Evolutionary conservation across 139 green algal species (phyloP).

Genomic region (Micractinium conductrix): DNA sequence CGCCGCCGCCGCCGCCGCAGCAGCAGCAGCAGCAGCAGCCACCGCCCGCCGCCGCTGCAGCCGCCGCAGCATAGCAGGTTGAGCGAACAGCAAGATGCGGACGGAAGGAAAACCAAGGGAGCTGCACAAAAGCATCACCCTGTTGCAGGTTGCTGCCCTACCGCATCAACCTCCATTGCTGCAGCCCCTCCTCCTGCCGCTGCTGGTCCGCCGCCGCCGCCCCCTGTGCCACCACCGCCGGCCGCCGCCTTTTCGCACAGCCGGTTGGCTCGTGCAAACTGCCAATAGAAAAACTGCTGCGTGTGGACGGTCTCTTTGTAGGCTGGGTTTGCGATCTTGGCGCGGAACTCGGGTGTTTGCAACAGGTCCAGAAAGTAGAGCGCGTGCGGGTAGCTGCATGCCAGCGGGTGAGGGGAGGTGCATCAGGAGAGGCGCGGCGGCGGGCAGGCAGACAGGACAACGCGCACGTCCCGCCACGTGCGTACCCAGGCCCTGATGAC

Average conservation of each 20-base stretch:
- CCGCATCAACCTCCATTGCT: neutral
- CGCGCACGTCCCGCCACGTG: too few relatives aligned
- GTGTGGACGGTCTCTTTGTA: conserved; percentile 76
- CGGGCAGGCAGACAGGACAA: too few relatives aligned
- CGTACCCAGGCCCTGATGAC: too few relatives aligned
- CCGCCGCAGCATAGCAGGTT: too few relatives aligned
- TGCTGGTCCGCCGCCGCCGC: neutral
- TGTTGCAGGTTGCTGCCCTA: neutral
- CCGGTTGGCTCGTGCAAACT: conserved; percentile 73
- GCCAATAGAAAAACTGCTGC: conserved; percentile 75
- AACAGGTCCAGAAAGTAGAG: conserved; percentile 88
- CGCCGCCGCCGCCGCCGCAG: too few relatives aligned
- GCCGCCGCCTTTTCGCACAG: conserved; percentile 11
- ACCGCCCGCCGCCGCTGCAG: too few relatives aligned
- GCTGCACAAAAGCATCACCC: too few relatives aligned
- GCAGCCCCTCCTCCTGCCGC: neutral
- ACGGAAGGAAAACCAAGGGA: too few relatives aligned
- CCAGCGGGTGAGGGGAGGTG: too few relatives aligned
- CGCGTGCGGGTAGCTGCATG: conserved; percentile 83
- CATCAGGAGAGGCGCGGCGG: too few relatives aligned
- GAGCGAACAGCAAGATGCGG: too few relatives aligned
- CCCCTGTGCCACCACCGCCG: neutral
- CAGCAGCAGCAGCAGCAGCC: too few relatives aligned
- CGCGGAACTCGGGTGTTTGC: conserved; percentile 78
- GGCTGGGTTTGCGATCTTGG: conserved; percentile 62